A percentile compares a stretch with the other conserved stretches of the same genome.
Evolutionary conservation across 805 yeast species (phyloP).

Genomic region (Priceomyces medius): DNA sequence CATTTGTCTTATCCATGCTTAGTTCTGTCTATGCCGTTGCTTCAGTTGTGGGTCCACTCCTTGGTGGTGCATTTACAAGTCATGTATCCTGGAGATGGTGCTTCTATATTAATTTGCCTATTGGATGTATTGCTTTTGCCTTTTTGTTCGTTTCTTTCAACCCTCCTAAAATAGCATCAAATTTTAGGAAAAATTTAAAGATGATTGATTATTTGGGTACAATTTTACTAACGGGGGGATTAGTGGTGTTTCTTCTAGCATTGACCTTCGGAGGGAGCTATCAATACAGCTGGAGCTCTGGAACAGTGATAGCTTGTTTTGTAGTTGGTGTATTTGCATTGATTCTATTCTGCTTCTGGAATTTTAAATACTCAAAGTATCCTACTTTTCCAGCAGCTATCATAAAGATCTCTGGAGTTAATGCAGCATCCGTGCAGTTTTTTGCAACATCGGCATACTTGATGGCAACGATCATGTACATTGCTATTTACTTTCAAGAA

Average conservation of each 20-base stretch:
- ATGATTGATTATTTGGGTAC: constrained; percentile 47
- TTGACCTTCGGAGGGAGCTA: constrained; percentile 50
- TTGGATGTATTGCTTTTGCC: constrained; percentile 52
- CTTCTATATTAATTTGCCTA: constrained; percentile 65
- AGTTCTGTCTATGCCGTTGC: constrained; percentile 48
- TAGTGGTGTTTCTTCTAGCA: constrained; percentile 46
- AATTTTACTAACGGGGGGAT: constrained; percentile 36
- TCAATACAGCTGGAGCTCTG: constrained; percentile 50
- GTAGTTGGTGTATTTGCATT: constrained; percentile 42
- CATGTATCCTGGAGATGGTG: constrained; percentile 73
- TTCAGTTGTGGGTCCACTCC: constrained; percentile 56
- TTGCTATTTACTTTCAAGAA: constrained; percentile 49
- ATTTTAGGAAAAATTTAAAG: constrained; percentile 33
- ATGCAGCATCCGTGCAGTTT: constrained; percentile 35
- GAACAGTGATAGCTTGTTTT: constrained; percentile 49
- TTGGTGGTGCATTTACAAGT: constrained; percentile 64
- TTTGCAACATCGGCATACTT: constrained; percentile 36
- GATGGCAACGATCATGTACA: constrained; percentile 26
- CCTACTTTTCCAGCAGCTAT: constrained; percentile 50
- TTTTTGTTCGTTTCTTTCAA: constrained; percentile 39
- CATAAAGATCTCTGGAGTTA: constrained; percentile 35
- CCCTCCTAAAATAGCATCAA: constrained; percentile 46
- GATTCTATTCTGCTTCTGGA: constrained; percentile 38
- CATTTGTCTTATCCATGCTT: constrained; percentile 33
- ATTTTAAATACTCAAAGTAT: constrained; percentile 36